Conservation (phyloP, 2,329 filamentous ascomycete species). For the Trichoderma sp. region DNA sequence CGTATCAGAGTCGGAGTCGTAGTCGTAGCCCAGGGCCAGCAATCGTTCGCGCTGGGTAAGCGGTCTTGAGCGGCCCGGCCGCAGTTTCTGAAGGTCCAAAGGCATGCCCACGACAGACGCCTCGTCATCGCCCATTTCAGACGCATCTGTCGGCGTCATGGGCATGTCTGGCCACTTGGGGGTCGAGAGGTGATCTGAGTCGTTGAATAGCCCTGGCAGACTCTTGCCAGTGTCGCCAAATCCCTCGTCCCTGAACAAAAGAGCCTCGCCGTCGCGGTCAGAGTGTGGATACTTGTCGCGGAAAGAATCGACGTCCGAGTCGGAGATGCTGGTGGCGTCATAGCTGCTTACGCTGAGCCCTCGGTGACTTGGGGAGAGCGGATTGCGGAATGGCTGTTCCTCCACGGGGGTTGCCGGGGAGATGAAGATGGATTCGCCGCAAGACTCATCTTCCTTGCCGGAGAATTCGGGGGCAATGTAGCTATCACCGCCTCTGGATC, state of each 20-base stretch:
- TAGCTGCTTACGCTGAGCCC: slow-evolving; percentile 22
- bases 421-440: slow-evolving; percentile 28
- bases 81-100: neutral
- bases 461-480: slow-evolving; percentile 17
- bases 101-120: slow-evolving; percentile 15
- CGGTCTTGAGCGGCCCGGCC: slow-evolving; percentile 4
- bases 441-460: slow-evolving; percentile 18
- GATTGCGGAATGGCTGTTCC: slow-evolving; percentile 5
- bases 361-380: neutral
- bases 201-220: slow-evolving; percentile 39
- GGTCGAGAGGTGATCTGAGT: neutral
- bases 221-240: slow-evolving; percentile 41
- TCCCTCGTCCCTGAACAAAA: slow-evolving; percentile 43
- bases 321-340: slow-evolving; percentile 27
- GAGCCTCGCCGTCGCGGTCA: slow-evolving; percentile 42
- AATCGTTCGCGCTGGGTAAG: slow-evolving; percentile 33
- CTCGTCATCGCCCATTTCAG: slow-evolving; percentile 25
- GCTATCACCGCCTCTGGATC: slow-evolving; percentile 23
- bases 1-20: slow-evolving; percentile 32
- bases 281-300: slow-evolving; percentile 27
- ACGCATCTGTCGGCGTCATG: slow-evolving; percentile 10
- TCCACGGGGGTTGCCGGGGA: slow-evolving; percentile 22
- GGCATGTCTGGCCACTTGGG: slow-evolving; percentile 11
- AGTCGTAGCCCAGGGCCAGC: slow-evolving; percentile 34
- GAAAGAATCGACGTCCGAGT: slow-evolving; percentile 42